Conservation (phyloP, 208 protist species). For the Trypanosoma lewisi region DNA sequence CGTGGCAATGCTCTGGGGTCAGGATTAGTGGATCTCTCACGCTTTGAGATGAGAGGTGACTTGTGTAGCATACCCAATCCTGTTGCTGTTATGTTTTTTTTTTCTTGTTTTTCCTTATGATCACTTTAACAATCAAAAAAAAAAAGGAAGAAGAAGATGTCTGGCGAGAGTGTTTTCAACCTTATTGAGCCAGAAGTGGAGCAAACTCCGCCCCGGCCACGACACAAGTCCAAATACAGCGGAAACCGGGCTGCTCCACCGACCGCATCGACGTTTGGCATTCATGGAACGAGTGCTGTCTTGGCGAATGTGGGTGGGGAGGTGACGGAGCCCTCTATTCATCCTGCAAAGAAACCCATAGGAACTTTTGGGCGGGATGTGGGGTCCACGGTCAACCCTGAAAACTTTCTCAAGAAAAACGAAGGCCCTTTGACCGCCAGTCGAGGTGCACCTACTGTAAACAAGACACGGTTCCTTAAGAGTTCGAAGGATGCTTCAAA, state of each 20-base stretch:
- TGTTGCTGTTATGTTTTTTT: constrained; percentile 18
- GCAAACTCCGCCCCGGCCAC: constrained; percentile 5
- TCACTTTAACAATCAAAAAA: neutral
- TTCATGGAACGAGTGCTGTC: constrained; percentile 83
- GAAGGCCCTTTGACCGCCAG: constrained; percentile 67
- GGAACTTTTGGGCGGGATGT: constrained; percentile 79
- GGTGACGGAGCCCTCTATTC: constrained; percentile 69
- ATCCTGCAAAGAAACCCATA: constrained; percentile 76
- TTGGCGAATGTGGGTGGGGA: constrained; percentile 81
- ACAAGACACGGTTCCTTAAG: constrained; percentile 72
- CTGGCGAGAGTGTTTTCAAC: constrained; percentile 85
- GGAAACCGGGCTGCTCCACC: constrained; percentile 56
- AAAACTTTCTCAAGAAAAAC: constrained; percentile 80
- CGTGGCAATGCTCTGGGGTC: too few relatives aligned
- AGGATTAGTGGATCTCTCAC: neutral
- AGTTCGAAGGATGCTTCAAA: constrained; percentile 53
- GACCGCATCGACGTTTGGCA: constrained; percentile 85
- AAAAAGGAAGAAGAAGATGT: constrained; percentile 45
- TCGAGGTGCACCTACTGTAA: constrained; percentile 71
- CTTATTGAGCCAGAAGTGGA: constrained; percentile 46
- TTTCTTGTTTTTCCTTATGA: constrained; percentile 13
- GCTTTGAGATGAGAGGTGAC: neutral
- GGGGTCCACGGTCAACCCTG: constrained; percentile 50
- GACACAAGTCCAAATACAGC: constrained; percentile 32
- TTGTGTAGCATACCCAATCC: too few relatives aligned